Evolutionary conservation across 371 early-diverging fungal species (phyloP), one percentile per base, ranked within the genome.

Genomic region (Rhizomucor miehei): DNA sequence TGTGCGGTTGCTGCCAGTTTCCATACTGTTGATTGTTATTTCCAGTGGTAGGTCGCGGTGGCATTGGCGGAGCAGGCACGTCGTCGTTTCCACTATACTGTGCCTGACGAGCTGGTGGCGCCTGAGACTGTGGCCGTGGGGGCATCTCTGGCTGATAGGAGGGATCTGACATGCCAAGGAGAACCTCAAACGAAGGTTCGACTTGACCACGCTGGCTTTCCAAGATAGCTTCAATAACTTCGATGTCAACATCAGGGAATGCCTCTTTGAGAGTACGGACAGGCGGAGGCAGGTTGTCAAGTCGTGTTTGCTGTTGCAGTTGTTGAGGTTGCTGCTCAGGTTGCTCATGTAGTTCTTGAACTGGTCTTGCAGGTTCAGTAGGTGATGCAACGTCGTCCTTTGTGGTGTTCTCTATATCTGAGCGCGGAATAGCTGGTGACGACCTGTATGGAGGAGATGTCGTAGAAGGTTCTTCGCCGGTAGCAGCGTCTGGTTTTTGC

Each of bases 91-190:
- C 47, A 19, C 29, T 29, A 16, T 21, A 58, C 19, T 35, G 49
- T 13, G 45, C 21, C 21, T 52, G 51, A 17, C 20, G 48, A 6
- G 48, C 37, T 25, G 6, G 51, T 20, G 29, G 29, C 20, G 50
- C 17, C 24, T 54, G 60, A 29, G 51, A 62, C 20, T 48, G 45
- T 40, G 56, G 50, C 3, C 56, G 40, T 5, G 56, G 56, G 10
- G 45, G 44, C 24, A 35, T 45, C 17, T 65, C 58, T 12, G 70
- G 57, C 38, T 57, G 64, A 34, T 74, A 74, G 52, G 46, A 62
- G 21, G 78, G 75, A 57, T 77, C 78, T 6, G 78, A 72, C 62
- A 77, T 72, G 35, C 66, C 62, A 11, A 77, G 39, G 25, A 77
- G 54, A 8, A 59, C 44, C 8, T 77, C 78, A 65, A 77, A 74